Conservation (phyloP, 164 flowering plant species). For the Vitis vinifera region ASM3070453v1 NC_081810.1:6687001-6687500, state of each 20-base stretch:
- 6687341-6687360: conserved; percentile 87
- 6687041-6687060: no score
- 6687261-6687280: not conserved
- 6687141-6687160: conserved; percentile 77
- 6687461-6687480: conserved; percentile 51
- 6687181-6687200: conserved; percentile 85
- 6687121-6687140: conserved; percentile 74
- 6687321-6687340: conserved; percentile 82
- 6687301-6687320: conserved; percentile 50
- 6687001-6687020: not conserved
- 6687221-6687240: conserved; percentile 50
- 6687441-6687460: conserved; percentile 83
- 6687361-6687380: conserved; percentile 79
- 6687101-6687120: no score
- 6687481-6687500: not conserved
- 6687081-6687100: no score
- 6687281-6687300: not conserved
- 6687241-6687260: not conserved
- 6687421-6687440: conserved; percentile 95
- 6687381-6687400: conserved; percentile 86
- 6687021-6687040: not conserved
- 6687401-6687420: conserved; percentile 96
- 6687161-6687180: conserved; percentile 91
- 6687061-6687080: no score
- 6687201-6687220: conserved; percentile 89